Base-by-base conservation (phyloP, 2,329 filamentous ascomycete genomes). In the Zasmidium citrigriseum region DNA sequence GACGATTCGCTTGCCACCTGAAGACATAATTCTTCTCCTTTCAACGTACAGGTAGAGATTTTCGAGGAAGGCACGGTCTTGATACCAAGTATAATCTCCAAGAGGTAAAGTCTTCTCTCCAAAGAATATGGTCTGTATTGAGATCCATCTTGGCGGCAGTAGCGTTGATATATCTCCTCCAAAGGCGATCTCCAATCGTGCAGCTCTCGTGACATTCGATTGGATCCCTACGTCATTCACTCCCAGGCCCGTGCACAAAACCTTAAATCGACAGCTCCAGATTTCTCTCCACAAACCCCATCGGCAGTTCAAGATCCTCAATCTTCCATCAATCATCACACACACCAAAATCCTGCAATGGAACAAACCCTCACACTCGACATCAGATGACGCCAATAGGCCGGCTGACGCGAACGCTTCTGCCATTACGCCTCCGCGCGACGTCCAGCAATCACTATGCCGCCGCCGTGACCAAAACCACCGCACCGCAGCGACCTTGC, bases 391-490 rank as follows among this genome's bases (percentile, higher is more conserved):
- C 66, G 63, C 54, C 63, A 72, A 71, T 67, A 70, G 34, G 34
- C 34, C 70, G 75, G 72, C 74, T 75, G 71, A 78, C 79, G 77
- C 77, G 77, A 72, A 75, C 75, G 70, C 76, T 77, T 65, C 73
- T 74, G 60, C 76, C 74, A 67, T 76, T 72, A 66, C 72, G 70
- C 70, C 73, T 74, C 64, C 58, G 46, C 45, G 44, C 59, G 38
- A 41, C 34, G 4, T 16, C 34, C 7, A 52, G 48, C 52, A 57
- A 63, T 52, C n/a, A 24, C 24, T 18, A 16, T 14, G 18, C 22
- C 18, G 16, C 18, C 46, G 58, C 53, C 47, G 48, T 55, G 50
- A 44, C 58, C 48, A 44, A 50, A 11, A 45, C 59, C 49, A 50
- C 54, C 46, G 34, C 34, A 11, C 34, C 51, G 38, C 29, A 58